Percentiles rank a stretch among this genome's conserved stretches.
Evolutionary conservation across 2,329 filamentous ascomycete species (phyloP).

Genomic region (Tolypocladium paradoxum): DNA sequence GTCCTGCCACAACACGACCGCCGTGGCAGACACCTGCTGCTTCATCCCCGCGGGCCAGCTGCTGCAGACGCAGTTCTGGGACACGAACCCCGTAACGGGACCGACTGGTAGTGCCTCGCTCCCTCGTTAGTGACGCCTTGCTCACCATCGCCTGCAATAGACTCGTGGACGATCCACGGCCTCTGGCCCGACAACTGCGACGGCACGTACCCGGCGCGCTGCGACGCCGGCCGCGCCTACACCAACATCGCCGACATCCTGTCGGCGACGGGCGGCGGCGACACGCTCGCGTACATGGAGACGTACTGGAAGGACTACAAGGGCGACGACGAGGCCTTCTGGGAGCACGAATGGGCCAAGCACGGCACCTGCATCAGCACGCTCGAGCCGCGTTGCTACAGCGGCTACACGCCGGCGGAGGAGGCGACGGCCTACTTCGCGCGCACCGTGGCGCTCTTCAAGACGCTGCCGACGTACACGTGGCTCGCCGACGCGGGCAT

Average conservation of each 20-base stretch:
- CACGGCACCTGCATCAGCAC: constrained; percentile 64
- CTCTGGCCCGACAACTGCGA: constrained; percentile 59
- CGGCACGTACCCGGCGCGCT: constrained; percentile 56
- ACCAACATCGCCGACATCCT: constrained; percentile 56
- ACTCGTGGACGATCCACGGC: constrained; percentile 67
- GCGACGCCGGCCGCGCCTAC: constrained; percentile 51
- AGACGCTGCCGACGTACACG: constrained; percentile 55
- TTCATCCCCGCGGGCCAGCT: constrained; percentile 61
- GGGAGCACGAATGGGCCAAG: constrained; percentile 67
- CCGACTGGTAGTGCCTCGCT: constrained; percentile 26
- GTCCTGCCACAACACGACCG: constrained; percentile 53
- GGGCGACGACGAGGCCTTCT: constrained; percentile 53
- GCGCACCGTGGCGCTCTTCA: constrained; percentile 53
- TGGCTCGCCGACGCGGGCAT: constrained; percentile 51
- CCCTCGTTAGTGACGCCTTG: neutral
- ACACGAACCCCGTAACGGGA: constrained; percentile 52
- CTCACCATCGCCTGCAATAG: constrained; percentile 18
- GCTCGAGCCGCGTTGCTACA: constrained; percentile 56
- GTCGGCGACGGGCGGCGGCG: constrained; percentile 35
- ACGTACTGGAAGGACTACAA: constrained; percentile 62
- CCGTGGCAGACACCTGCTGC: constrained; percentile 56
- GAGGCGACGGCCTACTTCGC: constrained; percentile 63
- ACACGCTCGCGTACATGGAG: constrained; percentile 55
- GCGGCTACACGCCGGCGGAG: constrained; percentile 44
- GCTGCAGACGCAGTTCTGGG: constrained; percentile 70